Base-by-base conservation (phyloP, 352 stramenopile species). In the Globisporangium uncinulatum region DNA sequence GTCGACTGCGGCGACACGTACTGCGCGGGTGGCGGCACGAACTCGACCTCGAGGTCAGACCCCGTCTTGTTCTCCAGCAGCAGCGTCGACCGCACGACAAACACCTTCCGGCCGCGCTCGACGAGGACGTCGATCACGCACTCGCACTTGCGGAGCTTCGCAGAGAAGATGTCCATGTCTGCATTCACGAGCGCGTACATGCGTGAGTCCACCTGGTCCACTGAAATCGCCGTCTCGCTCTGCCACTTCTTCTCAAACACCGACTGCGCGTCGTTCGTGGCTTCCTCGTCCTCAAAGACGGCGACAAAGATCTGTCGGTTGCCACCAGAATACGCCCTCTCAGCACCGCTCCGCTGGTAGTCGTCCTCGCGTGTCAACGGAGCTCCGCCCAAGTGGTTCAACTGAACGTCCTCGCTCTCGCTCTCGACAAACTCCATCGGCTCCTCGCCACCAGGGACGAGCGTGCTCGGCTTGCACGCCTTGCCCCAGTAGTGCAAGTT, bases 41-140 rank as follows among this genome's bases (percentile, higher is more conserved):
- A 89, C 52, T 95, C 83, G n/a, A 94, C 66, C 58, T 94, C 79
- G n/a, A 95, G 59, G 34, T 91, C 81, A 10, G 83, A 92, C 2
- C 74, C 76, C 0, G 83, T 94, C 56, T 91, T 87, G 64, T 95
- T 95, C 39, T 93, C 81, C 13, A 95, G 36, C 46, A 91, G 61
- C 54, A 91, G 58, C 10, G 83, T 89, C 6, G 83, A 94, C 1
- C 85, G 83, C 17, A 95, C 81, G 19, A 93, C 80, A 54, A 95
- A 91, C 57, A 88, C 83, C 59, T 95, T 95, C 66, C 81, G 91
- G n/a, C 86, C 86, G 43, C 78, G 79, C 54, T 95, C 80, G 8
- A 95, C 76, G 13, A 91, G 57, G 4, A 95, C 83, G 49, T 94
- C 86, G 55, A 95, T 90, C 34, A 92, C 76, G 50, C 84, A 93